Evolutionary conservation across 306 rosid genomes (phyloP).

Genomic region (Malus sylvestris): DNA sequence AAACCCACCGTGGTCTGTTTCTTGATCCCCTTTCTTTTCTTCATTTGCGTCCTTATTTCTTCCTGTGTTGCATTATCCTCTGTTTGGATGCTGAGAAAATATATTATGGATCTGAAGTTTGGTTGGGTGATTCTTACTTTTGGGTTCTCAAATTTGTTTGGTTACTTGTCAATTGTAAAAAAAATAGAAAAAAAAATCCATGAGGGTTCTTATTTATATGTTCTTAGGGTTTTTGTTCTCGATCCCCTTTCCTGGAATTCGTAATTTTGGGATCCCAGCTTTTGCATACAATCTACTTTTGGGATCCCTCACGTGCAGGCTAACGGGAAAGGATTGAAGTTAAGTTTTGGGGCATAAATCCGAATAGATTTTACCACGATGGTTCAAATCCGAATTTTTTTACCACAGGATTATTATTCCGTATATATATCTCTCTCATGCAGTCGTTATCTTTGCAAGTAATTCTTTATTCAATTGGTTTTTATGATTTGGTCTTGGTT

Average conservation of each 20-base stretch:
- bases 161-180: background rate
- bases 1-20: conserved; percentile 69
- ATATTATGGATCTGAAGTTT: background rate
- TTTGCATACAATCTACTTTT: too few relatives aligned
- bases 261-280: too few relatives aligned
- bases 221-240: background rate
- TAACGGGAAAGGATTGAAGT: too few relatives aligned
- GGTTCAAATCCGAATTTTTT: too few relatives aligned
- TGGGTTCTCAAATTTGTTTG: background rate
- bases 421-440: too few relatives aligned
- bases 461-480: too few relatives aligned
- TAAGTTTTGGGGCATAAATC: too few relatives aligned
- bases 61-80: background rate
- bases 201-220: background rate
- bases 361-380: too few relatives aligned
- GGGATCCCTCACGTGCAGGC: too few relatives aligned
- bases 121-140: conserved; percentile 1
- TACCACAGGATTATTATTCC: too few relatives aligned
- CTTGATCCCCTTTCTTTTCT: background rate
- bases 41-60: background rate
- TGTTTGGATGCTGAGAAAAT: background rate
- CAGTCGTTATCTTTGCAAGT: too few relatives aligned
- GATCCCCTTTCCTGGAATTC: background rate
- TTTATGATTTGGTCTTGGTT: too few relatives aligned
- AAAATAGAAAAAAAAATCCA: background rate